Evolutionary conservation across 305 asterid genomes (phyloP).

Genomic region (Fraxinus ornus): DNA sequence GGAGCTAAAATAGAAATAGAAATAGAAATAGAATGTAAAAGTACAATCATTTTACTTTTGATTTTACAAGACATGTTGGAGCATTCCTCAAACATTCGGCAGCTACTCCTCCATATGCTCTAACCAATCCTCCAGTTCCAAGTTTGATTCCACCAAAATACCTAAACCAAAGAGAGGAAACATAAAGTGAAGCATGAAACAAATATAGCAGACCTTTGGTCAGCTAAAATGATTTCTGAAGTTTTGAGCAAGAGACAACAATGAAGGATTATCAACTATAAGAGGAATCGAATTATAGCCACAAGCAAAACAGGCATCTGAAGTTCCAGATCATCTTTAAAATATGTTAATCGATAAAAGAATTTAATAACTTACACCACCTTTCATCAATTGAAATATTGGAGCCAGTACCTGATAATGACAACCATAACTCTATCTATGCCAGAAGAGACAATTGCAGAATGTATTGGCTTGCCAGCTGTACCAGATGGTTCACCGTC

Average conservation of each 20-base stretch:
- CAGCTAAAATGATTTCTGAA: not conserved
- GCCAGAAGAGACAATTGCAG: conserved; percentile 80
- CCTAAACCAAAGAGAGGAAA: conserved; percentile 34
- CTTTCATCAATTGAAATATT: not conserved
- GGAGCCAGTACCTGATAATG: conserved; percentile 59
- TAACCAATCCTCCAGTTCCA: conserved; percentile 93
- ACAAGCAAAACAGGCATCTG: conserved; percentile 7
- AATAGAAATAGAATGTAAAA: not conserved
- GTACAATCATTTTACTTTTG: conserved; percentile 52
- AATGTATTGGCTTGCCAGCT: conserved; percentile 91
- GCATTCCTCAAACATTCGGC: conserved; percentile 83
- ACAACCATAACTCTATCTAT: conserved; percentile 90
- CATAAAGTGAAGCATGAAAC: not conserved
- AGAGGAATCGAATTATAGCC: not conserved
- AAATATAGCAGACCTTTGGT: conserved; percentile 1
- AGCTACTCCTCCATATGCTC: conserved; percentile 95
- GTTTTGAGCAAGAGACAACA: not conserved
- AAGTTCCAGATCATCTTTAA: conserved; percentile 2
- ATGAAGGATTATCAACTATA: not conserved
- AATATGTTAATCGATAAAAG: not conserved
- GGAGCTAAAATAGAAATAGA: not conserved
- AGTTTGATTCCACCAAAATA: conserved; percentile 94
- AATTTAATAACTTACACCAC: not conserved
- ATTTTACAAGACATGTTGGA: conserved; percentile 71
- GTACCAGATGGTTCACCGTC: conserved; percentile 96